Evolutionary conservation across 176 grass and related monocot species (phyloP), one percentile per base, ranked within the genome.

Genomic region (Stipa capillata): DNA sequence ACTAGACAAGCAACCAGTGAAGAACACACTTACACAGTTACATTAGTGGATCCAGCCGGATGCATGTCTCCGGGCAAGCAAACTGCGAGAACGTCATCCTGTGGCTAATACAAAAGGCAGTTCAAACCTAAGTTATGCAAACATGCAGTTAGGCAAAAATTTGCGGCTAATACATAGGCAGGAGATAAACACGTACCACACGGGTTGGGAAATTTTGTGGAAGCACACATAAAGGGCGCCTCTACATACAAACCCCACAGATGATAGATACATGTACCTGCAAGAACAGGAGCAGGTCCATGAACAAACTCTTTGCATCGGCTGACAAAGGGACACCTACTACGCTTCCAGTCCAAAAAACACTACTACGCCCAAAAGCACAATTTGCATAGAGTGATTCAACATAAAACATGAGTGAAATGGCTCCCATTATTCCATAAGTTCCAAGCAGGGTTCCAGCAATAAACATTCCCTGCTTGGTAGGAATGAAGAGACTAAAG

Each of bases 161-260:
- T 9, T 23, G 67, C 48, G 25, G 23, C 40, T 34, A 27, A 42
- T 52, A 53, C 67, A n/a, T n/a, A 87, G 44, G 69, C 32, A 83
- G 72, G 50, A 84, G 65, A 84, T 81, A 45, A 80, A 48, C 44
- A 92, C 90, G 41, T 92, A 92, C 90, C 90, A 86, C 70, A 73
- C 43, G n/a, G 55, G 37, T 73, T 80, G 15, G 69, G 6, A 81
- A 35, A 39, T 58, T 65, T 62, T 9, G 42, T 74, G 67, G n/a
- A 48, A 44, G 29, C 43, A 36, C n/a, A n/a, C n/a, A 69, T 69
- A 37, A 23, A 28, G 1, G 4, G 17, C 61, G 17, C 4, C 15
- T 69, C 7, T 61, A 75, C 48, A 75, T n/a, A 69, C 55, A 65
- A 78, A 71, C 43, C 54, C 58, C 62, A 76, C 16, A 13, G 48